Base-by-base conservation (phyloP, 352 stramenopile genomes). In the Globisporangium okanoganense region DNA sequence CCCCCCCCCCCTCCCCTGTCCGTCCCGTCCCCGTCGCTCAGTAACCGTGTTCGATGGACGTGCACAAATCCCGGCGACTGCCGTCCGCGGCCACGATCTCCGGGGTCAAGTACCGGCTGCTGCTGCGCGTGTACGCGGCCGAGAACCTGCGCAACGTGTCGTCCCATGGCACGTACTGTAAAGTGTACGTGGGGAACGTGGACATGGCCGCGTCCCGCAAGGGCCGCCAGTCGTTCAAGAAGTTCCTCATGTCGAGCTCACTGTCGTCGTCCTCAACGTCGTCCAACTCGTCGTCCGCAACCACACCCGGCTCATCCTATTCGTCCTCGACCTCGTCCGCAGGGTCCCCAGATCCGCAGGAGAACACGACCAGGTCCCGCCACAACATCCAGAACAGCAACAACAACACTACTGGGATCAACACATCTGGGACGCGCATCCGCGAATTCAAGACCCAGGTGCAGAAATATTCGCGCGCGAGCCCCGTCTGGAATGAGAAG, bases 401-500 rank as follows among this genome's bases (percentile, higher is more conserved):
- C 16, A 56, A 20, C 24, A 31, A 25, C 18, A 33, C 5, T 48
- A 10, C 22, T 3, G 38, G 48, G 3, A 33, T 56, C 45, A 43
- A 33, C 57, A 56, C 49, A 48, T 38, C 12, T 3, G 58, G 41
- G 10, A 55, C 61, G 10, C 62, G 62, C 35, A 72, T 82, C 56
- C 63, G 79, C 43, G 70, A 88, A 12, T 60, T 83, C 45, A 90
- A 90, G 74, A 92, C 83, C 5, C 63, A 81, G 40, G 71, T 85
- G 47, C 79, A 88, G 50, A 90, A 89, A 53, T 78, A 67, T 14
- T 75, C 69, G 27, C 66, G 67, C 24, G 48, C 66, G 7, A 79
- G 76, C 51, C 75, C 78, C 3, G 69, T 87, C 10, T 92, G 83
- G 83, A 89, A 92, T 62, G 83, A 92, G 52, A 90, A 85, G 60